These are phyloP conservation scores for Pichia kluyveri DNA, from an alignment of 805 yeast genomes.

Conservation along the genomic window DNA sequence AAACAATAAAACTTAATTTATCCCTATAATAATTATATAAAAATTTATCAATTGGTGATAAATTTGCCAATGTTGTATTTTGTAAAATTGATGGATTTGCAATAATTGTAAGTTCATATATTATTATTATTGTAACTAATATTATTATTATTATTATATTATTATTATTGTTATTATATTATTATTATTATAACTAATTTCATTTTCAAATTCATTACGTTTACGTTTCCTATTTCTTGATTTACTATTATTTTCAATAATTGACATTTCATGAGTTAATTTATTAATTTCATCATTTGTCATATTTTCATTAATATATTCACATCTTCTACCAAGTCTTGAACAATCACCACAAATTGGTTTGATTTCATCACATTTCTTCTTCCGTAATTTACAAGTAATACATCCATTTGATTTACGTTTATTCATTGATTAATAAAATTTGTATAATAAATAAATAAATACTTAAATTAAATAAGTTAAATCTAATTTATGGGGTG, in stretches of 20 bases:
- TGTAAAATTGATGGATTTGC: conserved; percentile 22
- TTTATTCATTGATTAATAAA: neutral
- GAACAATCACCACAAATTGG: conserved; percentile 45
- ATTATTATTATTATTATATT: too few species aligned
- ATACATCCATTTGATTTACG: conserved; percentile 45
- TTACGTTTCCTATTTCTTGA: conserved; percentile 10
- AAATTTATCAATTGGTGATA: conserved; percentile 28
- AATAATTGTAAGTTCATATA: neutral
- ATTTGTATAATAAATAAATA: too few species aligned
- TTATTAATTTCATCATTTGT: conserved; percentile 27
- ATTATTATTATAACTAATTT: too few species aligned
- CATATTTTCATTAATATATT: conserved; percentile 40
- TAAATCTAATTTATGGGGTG: neutral
- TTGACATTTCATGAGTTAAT: conserved; percentile 30
- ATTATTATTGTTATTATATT: too few species aligned
- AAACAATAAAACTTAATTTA: conserved; percentile 32
- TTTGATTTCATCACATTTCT: conserved; percentile 42
- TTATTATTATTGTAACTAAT: neutral
- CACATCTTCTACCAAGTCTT: conserved; percentile 37
- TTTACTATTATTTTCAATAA: conserved; percentile 33
- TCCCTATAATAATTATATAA: conserved; percentile 39
- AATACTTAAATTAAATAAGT: too few species aligned
- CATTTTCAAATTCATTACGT: too few species aligned
- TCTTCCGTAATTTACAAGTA: conserved; percentile 60
- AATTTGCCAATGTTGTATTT: conserved; percentile 19